phyloP scores from a whole-genome alignment of 345 rosid species.

The Sisymbrium irio region DNA sequence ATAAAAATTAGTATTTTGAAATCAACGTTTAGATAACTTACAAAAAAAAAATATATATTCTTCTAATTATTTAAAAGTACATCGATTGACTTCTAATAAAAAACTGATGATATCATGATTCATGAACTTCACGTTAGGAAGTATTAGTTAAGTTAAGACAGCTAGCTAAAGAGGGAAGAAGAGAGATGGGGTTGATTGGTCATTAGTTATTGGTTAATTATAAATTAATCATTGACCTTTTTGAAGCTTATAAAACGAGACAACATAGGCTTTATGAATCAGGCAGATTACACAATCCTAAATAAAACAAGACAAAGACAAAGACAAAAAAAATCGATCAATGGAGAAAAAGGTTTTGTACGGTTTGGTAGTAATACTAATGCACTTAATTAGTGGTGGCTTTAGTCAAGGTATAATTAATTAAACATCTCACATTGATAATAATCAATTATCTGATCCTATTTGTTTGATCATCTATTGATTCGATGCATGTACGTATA shows the following conservation, averaged over 20 bases:
- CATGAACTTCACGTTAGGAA: background rate
- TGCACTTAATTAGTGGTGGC: background rate
- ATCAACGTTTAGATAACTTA: background rate
- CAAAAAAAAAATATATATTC: background rate
- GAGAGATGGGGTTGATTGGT: background rate
- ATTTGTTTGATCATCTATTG: background rate
- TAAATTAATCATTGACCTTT: background rate
- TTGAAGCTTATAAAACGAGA: constrained; percentile 14
- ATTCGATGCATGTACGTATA: background rate
- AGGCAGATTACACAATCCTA: background rate
- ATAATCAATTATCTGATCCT: background rate
- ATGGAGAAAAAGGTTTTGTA: constrained; percentile 12
- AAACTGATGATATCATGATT: background rate
- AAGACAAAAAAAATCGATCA: background rate
- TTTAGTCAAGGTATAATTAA: constrained; percentile 7
- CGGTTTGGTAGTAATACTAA: constrained; percentile 9
- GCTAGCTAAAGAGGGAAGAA: too few species aligned
- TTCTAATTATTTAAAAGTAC: background rate
- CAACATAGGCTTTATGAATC: background rate
- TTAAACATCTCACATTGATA: background rate
- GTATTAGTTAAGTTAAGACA: background rate
- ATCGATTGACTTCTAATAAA: background rate
- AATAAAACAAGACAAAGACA: background rate
- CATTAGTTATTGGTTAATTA: background rate
- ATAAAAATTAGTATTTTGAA: background rate